Evolutionary conservation across 176 grass and related monocot genomes (phyloP), one percentile per base, ranked within the genome.

Genomic region (Phyllostachys edulis): DNA sequence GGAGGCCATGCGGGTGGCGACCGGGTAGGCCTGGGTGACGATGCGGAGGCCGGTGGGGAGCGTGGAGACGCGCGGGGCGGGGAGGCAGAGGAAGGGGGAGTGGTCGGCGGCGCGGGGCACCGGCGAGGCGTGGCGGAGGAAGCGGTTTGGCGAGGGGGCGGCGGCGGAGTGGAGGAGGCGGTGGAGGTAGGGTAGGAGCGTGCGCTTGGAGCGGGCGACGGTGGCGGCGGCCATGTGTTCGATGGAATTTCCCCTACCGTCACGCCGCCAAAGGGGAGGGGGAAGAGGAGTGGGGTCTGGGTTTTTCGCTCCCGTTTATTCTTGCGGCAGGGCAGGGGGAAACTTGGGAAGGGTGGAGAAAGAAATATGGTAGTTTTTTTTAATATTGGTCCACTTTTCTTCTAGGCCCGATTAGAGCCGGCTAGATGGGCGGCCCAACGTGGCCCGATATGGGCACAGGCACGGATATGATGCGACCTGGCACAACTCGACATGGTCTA

Each of bases 21-120:
- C 77, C 34, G 93, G 93, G 69, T 90, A 90, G 5, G 87, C 67
- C 77, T 95, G 96, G 16, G 96, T 98, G 64, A 84, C 91, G 24
- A 98, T 81, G 23, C 96, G 96, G 69, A 98, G 84, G 68, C 96
- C 93, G 38, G 55, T 89, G 69, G 93, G 90, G 20, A 98, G 90
- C 46, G 89, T 92, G 69, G 90, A 87, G 84, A 94, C 85, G 57
- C 78, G 89, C 41, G 89, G 76, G 21, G 75, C 85, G 18, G 96
- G 96, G 62, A 98, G 80, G 29, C 87, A 88, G 81, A 98, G 91
- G 65, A 81, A 89, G 0, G 89, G 85, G 36, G 93, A 88, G 78
- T 96, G 91, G 70, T 98, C 93, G 34, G 87, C 34, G 62, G 76
- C 67, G 18, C 61, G 76, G 61, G 87, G 82, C 82, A 79, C 85